Evolutionary conservation across 306 rosid species (phyloP).

Genomic region (Prunus fruticosa): DNA sequence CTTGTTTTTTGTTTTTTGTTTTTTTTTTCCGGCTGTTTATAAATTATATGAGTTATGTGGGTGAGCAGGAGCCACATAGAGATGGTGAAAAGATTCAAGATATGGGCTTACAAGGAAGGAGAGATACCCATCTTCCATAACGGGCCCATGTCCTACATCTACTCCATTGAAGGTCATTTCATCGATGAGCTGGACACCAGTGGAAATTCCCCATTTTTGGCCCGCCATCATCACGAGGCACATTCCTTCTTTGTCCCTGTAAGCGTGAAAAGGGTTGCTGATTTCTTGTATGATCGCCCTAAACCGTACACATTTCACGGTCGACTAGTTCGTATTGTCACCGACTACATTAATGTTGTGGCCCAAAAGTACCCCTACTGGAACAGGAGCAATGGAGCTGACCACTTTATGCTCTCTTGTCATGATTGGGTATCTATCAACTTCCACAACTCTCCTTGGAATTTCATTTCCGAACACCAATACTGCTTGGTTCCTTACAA

Average conservation of each 20-base stretch:
- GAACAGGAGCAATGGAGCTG: slow-evolving; percentile 67
- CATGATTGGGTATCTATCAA: slow-evolving; percentile 58
- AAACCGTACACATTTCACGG: slow-evolving; percentile 22
- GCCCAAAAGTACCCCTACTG: slow-evolving; percentile 40
- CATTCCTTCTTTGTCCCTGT: slow-evolving; percentile 51
- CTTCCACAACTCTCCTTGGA: too few species aligned
- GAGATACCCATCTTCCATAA: slow-evolving; percentile 52
- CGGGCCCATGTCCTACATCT: slow-evolving; percentile 64
- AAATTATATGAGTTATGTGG: neutral
- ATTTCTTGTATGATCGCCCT: slow-evolving; percentile 37
- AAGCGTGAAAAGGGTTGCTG: slow-evolving; percentile 45
- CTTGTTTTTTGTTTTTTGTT: neutral
- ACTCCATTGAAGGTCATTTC: slow-evolving; percentile 70
- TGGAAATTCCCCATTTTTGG: slow-evolving; percentile 30
- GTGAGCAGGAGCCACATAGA: slow-evolving; percentile 54
- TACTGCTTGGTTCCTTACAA: too few species aligned
- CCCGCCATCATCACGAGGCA: slow-evolving; percentile 48
- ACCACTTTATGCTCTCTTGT: slow-evolving; percentile 60
- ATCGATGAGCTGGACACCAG: slow-evolving; percentile 56
- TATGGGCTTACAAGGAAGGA: slow-evolving; percentile 63
- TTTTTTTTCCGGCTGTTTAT: neutral
- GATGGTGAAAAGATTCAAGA: slow-evolving; percentile 63
- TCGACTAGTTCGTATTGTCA: slow-evolving; percentile 29
- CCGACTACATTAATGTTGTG: slow-evolving; percentile 34
- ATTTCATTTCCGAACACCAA: too few species aligned